phyloP scores from a whole-genome alignment of 192 early-diverging fungal species.

The Allomyces macrogynus region DNA sequence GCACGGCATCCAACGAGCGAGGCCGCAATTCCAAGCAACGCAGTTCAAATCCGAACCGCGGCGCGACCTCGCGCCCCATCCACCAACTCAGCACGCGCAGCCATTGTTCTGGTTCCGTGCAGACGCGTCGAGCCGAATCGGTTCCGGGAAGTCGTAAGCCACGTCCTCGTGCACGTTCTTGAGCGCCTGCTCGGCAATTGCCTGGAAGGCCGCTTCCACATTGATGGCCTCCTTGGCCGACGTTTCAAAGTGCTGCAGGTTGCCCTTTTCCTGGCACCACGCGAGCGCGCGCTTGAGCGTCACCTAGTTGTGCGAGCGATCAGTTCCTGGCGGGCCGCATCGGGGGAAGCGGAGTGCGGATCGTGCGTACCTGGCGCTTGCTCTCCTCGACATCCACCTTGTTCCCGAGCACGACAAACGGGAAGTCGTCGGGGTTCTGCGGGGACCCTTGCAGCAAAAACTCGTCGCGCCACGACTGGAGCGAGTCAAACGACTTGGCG shows the following conservation, averaged over 20 bases:
- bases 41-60: too few relatives aligned
- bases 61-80: too few relatives aligned
- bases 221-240: slow-evolving; percentile 96
- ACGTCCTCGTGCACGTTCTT: slow-evolving; percentile 81
- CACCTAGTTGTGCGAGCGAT: slow-evolving; percentile 43
- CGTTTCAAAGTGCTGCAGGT: slow-evolving; percentile 96
- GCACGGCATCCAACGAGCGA: too few relatives aligned
- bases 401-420: slow-evolving; percentile 98
- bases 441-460: slow-evolving; percentile 91
- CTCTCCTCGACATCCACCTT: slow-evolving; percentile 95
- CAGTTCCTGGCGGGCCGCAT: slow-evolving; percentile 1
- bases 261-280: slow-evolving; percentile 91
- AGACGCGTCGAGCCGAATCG: not conserved
- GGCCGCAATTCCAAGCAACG: too few relatives aligned
- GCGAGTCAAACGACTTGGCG: slow-evolving; percentile 76
- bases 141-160: slow-evolving; percentile 25
- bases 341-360: not conserved
- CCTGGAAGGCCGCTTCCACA: slow-evolving; percentile 92
- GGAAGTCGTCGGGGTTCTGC: slow-evolving; percentile 89
- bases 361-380: slow-evolving; percentile 20
- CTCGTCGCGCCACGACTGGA: slow-evolving; percentile 97
- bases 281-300: slow-evolving; percentile 83
- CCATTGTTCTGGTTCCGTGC: not conserved
- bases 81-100: not conserved
- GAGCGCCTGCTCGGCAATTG: slow-evolving; percentile 84